Evolutionary conservation across 1,139 yeast genomes (phyloP).

Genomic region (Saccharomyces pastorianus): DNA sequence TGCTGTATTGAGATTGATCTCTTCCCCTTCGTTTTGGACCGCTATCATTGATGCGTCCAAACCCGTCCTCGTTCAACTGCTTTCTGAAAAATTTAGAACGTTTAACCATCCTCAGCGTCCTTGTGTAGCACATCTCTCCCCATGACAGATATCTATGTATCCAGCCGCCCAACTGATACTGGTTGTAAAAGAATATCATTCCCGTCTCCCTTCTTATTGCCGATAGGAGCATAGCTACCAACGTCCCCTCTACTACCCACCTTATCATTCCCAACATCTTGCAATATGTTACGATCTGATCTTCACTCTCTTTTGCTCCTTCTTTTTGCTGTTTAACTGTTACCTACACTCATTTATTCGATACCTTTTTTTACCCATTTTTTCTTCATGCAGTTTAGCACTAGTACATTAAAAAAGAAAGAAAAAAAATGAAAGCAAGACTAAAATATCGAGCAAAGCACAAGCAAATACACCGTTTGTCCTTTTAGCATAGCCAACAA

Average conservation of each 20-base stretch:
- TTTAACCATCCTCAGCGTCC: slow-evolving; percentile 5
- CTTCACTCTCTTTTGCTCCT: background rate
- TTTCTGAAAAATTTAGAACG: slow-evolving; percentile 17
- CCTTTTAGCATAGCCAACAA: background rate
- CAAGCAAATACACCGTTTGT: background rate
- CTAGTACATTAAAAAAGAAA: background rate
- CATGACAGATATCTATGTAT: slow-evolving; percentile 45
- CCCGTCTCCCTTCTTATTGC: slow-evolving; percentile 63
- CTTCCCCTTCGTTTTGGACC: background rate
- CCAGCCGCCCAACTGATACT: slow-evolving; percentile 46
- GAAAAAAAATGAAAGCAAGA: background rate
- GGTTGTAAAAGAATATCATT: slow-evolving; percentile 33
- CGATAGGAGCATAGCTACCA: slow-evolving; percentile 56
- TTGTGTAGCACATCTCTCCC: slow-evolving; percentile 37
- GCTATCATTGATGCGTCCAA: slow-evolving; percentile 2
- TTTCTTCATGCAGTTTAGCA: background rate
- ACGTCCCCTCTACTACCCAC: slow-evolving; percentile 45
- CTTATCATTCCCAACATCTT: slow-evolving; percentile 9
- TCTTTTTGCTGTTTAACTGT: background rate
- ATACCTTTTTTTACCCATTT: background rate
- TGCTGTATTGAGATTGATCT: background rate
- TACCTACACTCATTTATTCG: background rate
- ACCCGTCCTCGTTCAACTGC: slow-evolving; percentile 16
- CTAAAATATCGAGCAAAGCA: background rate
- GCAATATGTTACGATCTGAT: background rate